Percentiles rank a stretch among this genome's conserved stretches.
These are phyloP conservation scores for Trypethelium eluteriae DNA, from an alignment of 495 filamentous ascomycete species.

Conservation along the genomic window DNA sequence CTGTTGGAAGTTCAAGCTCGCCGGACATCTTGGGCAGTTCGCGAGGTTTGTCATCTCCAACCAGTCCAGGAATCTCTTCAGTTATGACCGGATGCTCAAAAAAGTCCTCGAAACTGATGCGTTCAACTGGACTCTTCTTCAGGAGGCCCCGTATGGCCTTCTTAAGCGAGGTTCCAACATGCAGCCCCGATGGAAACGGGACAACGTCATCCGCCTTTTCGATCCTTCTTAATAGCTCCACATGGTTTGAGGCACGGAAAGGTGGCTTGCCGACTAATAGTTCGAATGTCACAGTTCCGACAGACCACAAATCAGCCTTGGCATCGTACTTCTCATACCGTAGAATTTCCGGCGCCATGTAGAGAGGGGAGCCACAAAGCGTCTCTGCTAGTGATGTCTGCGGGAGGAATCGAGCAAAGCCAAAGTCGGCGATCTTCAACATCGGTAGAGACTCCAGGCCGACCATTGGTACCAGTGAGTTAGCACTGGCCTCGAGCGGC, in stretches of 20 bases:
- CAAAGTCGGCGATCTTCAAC: constrained; percentile 96
- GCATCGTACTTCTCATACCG: constrained; percentile 96
- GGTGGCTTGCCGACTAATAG: constrained; percentile 88
- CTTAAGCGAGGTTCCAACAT: constrained; percentile 71
- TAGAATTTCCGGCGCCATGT: constrained; percentile 98
- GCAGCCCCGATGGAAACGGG: constrained; percentile 65
- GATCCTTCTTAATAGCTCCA: constrained; percentile 85
- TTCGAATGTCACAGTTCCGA: constrained; percentile 89
- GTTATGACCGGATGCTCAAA: constrained; percentile 68
- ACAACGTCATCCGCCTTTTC: constrained; percentile 79
- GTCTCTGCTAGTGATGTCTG: constrained; percentile 88
- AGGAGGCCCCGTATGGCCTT: constrained; percentile 69
- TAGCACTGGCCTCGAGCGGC: constrained; percentile 58
- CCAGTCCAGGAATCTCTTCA: constrained; percentile 72
- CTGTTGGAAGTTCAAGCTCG: neutral
- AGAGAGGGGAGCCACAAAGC: constrained; percentile 92
- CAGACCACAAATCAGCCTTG: constrained; percentile 94
- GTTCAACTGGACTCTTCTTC: constrained; percentile 75
- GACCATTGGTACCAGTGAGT: constrained; percentile 68
- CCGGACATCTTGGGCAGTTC: constrained; percentile 16
- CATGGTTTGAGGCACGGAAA: constrained; percentile 86
- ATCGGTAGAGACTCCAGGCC: constrained; percentile 85
- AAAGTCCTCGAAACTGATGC: constrained; percentile 74
- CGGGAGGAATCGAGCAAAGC: constrained; percentile 86
- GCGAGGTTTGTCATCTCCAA: constrained; percentile 61